Evolutionary conservation across 208 protist genomes (phyloP).

Genomic region (Wallacemonas sp.): DNA sequence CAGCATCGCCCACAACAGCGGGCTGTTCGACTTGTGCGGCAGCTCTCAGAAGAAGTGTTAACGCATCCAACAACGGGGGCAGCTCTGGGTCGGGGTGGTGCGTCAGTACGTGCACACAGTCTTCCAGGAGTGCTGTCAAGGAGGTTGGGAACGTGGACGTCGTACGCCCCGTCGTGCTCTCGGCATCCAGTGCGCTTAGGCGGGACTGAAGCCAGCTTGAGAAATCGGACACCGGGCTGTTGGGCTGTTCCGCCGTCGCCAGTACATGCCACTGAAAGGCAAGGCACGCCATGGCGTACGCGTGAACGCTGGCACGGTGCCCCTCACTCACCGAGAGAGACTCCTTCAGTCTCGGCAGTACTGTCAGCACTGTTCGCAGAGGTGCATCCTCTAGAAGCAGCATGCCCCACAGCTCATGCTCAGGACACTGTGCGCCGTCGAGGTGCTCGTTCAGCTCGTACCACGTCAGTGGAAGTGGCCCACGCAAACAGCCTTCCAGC

Average conservation of each 20-base stretch:
- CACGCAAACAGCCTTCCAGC: no score
- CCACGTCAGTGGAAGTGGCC: conserved; percentile 2
- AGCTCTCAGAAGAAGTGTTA: background rate
- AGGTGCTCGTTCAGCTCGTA: conserved; percentile 7
- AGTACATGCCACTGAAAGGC: background rate
- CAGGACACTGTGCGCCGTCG: background rate
- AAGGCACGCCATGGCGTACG: background rate
- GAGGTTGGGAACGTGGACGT: background rate
- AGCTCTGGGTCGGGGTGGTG: background rate
- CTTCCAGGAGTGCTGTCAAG: background rate
- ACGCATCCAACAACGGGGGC: background rate
- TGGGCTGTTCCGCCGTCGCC: background rate
- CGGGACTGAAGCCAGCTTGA: background rate
- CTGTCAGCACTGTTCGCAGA: background rate
- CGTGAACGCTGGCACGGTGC: background rate
- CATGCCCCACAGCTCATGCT: conserved; percentile 1
- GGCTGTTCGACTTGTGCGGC: background rate
- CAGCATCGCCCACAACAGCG: background rate
- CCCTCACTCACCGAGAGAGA: background rate
- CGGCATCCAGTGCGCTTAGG: background rate
- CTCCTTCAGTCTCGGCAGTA: background rate
- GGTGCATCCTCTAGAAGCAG: background rate
- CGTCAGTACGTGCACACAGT: background rate
- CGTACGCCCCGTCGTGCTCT: no score
- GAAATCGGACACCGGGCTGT: background rate